These are phyloP conservation scores for Xylaria venustula DNA, from an alignment of 495 filamentous ascomycete genomes.

Conservation along the genomic window DNA sequence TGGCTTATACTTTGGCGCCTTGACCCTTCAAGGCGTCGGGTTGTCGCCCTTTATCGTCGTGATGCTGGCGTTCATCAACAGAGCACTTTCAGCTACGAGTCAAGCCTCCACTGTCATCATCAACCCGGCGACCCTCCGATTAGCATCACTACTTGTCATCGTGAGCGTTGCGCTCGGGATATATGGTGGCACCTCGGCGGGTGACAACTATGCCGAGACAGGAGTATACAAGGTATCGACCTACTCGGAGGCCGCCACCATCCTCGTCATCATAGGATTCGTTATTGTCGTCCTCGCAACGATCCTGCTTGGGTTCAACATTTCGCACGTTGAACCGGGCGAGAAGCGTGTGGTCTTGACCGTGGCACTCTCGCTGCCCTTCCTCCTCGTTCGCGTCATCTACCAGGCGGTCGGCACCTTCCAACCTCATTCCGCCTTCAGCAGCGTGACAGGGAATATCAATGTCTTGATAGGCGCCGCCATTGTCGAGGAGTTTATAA, in stretches of 20 bases:
- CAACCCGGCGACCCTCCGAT: slow-evolving; percentile 19
- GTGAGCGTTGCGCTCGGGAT: slow-evolving; percentile 31
- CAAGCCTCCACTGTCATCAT: slow-evolving; percentile 16
- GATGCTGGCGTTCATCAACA: slow-evolving; percentile 28
- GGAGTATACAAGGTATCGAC: slow-evolving; percentile 22
- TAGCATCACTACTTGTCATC: slow-evolving; percentile 26
- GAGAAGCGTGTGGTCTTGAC: slow-evolving; percentile 35
- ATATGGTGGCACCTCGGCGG: slow-evolving; percentile 28
- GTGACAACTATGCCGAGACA: slow-evolving; percentile 1
- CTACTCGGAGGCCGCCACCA: slow-evolving; percentile 25
- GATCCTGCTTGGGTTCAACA: slow-evolving; percentile 18
- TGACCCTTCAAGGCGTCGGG: slow-evolving; percentile 31
- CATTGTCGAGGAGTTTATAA: slow-evolving; percentile 39
- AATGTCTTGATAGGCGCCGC: slow-evolving; percentile 33
- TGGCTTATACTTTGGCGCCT: slow-evolving; percentile 23
- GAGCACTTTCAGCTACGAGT: slow-evolving; percentile 25
- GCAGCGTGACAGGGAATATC: slow-evolving; percentile 21
- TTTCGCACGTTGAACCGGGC: slow-evolving; percentile 25
- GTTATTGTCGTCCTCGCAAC: slow-evolving; percentile 25
- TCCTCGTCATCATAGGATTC: slow-evolving; percentile 30
- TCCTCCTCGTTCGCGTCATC: slow-evolving; percentile 36
- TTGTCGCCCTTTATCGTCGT: slow-evolving; percentile 33
- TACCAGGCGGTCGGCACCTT: slow-evolving; percentile 31
- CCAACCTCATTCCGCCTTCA: slow-evolving; percentile 26
- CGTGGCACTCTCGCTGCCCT: slow-evolving; percentile 33